Evolutionary conservation across 148 eudicot species (phyloP), one percentile per base, ranked within the genome.

Genomic region (Chenopodium suecicum): DNA sequence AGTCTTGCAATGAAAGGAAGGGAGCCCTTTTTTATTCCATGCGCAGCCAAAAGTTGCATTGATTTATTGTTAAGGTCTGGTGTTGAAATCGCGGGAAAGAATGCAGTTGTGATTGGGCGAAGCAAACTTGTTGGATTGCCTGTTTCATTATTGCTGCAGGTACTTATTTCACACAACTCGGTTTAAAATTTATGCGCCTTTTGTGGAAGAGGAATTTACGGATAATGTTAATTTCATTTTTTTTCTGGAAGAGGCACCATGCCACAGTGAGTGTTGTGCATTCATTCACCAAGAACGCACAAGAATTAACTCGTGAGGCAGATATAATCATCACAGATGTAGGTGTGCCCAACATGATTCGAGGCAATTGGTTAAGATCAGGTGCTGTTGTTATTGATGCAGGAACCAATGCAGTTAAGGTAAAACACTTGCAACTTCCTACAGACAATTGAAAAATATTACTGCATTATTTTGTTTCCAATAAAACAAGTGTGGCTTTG

Each of bases 51-150:
- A 80, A 88, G 82, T 46, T 87, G 90, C 77, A 75, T 90, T 58
- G 93, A 90, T 80, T 63, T 90, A 63, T 58, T 90, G 34, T 66
- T 79, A 48, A 83, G 89, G 54, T 82, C 78, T 2, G 91, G 89
- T 56, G 48, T 89, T 70, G 86, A 89, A 64, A 78, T 87, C n/a
- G 62, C n/a, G 25, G 90, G 90, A 62, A 84, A 84, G 74, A 81
- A 86, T 70, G 91, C 79, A 7, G 92, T 84, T 72, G 92, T 90
- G 73, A 74, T 90, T 47, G 92, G 92, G 50, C 83, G 84, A 81
- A 85, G 92, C 87, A 90, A 85, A 81, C 81, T 90, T 82, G 88
- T 87, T 66, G 92, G 89, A 20, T 80, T 90, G 62, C 92, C 92
- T 22, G 82, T 70, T 31, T 88, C 92, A 62, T 82, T 90, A 76